Evolutionary conservation across 257 asterid species (phyloP).

Genomic region (Cordia subcordata): DNA sequence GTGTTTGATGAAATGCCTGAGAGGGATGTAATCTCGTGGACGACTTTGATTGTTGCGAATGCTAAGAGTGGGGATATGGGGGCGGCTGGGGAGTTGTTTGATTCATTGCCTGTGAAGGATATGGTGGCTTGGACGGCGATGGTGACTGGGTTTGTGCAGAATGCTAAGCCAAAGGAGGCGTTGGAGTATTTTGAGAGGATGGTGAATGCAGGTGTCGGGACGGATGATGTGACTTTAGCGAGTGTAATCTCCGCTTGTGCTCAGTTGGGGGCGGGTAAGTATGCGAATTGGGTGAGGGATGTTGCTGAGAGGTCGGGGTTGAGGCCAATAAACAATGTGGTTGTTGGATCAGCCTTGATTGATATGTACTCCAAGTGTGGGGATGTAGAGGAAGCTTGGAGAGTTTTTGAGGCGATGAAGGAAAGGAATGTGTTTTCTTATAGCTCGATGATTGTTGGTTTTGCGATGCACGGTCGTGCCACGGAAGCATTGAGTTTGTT

Average conservation of each 20-base stretch:
- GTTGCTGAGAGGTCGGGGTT: conserved; percentile 54
- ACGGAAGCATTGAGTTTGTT: conserved; percentile 52
- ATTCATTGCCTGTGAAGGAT: conserved; percentile 50
- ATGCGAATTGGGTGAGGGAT: conserved; percentile 52
- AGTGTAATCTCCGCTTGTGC: conserved; percentile 80
- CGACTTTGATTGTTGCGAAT: conserved; percentile 58
- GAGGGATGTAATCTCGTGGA: conserved; percentile 61
- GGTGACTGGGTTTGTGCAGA: conserved; percentile 76
- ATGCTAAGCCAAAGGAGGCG: conserved; percentile 65
- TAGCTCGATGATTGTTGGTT: conserved; percentile 68
- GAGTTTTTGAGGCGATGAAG: conserved; percentile 38
- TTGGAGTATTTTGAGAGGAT: conserved; percentile 58
- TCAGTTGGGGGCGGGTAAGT: conserved; percentile 51
- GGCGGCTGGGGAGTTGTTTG: conserved; percentile 51
- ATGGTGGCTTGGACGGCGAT: conserved; percentile 83
- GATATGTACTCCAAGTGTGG: conserved; percentile 94
- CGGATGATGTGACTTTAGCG: conserved; percentile 63
- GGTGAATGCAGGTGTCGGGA: conserved; percentile 51
- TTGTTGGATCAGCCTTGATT: conserved; percentile 70
- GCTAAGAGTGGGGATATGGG: conserved; percentile 56
- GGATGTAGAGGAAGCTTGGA: conserved; percentile 49
- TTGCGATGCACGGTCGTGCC: conserved; percentile 69
- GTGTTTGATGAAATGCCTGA: conserved; percentile 83
- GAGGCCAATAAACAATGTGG: conserved; percentile 34
- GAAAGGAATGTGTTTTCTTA: conserved; percentile 59